Evolutionary conservation across 192 early-diverging fungal genomes (phyloP).

Genomic region (Coemansia sp.): DNA sequence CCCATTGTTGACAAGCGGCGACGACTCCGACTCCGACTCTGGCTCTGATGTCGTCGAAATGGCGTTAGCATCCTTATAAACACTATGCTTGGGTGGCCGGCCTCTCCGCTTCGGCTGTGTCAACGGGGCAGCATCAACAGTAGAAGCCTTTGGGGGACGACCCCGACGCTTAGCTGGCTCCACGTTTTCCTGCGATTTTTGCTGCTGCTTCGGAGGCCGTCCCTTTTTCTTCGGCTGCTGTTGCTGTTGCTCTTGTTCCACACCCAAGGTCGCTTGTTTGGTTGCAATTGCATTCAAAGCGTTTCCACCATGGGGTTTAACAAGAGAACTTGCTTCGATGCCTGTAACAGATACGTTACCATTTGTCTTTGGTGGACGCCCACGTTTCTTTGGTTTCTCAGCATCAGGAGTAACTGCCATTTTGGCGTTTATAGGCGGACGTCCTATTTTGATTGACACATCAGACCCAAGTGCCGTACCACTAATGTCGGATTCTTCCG

Average conservation of each 20-base stretch:
- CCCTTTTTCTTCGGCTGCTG: background rate
- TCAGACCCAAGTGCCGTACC: background rate
- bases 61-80: background rate
- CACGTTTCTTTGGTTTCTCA: slow-evolving; percentile 6
- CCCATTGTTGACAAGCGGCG: background rate
- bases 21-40: background rate
- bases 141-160: background rate
- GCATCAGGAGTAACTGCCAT: background rate
- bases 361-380: background rate
- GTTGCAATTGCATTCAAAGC: background rate
- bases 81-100: slow-evolving; percentile 3
- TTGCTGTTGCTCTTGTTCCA: background rate
- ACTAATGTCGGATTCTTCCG: background rate
- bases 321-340: background rate
- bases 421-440: background rate
- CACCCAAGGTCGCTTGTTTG: background rate
- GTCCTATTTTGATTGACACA: background rate
- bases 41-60: background rate
- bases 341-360: background rate
- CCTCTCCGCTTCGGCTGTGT: background rate
- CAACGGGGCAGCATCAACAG: background rate
- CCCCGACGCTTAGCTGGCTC: background rate
- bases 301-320: background rate
- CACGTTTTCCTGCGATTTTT: background rate
- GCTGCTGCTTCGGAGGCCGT: background rate